Percentiles rank a stretch among this genome's conserved stretches.
These are phyloP conservation scores for Glycyrrhiza uralensis DNA, from an alignment of 306 rosid genomes.

Conservation along the genomic window DNA sequence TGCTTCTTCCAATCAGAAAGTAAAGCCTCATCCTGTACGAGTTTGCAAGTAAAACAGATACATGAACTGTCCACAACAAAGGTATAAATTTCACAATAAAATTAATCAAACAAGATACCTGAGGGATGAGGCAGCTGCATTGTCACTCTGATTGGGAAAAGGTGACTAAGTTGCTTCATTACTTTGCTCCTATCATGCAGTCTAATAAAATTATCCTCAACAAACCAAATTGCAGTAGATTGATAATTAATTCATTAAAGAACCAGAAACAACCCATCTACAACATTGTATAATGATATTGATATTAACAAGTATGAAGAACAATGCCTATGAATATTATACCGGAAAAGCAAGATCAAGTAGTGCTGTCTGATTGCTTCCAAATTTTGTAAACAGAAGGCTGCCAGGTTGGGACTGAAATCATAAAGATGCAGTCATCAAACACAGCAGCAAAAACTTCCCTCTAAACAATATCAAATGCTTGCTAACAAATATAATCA, in stretches of 20 bases:
- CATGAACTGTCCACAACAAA: constrained; percentile 9
- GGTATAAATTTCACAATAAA: neutral
- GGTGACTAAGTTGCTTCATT: constrained; percentile 68
- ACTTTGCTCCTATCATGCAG: constrained; percentile 80
- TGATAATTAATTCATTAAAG: neutral
- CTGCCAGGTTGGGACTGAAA: constrained; percentile 82
- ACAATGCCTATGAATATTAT: constrained; percentile 17
- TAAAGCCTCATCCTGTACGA: constrained; percentile 59
- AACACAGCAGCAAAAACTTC: neutral
- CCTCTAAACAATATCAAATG: neutral
- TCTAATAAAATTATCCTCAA: constrained; percentile 76
- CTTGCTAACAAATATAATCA: neutral
- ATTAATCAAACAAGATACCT: constrained; percentile 37
- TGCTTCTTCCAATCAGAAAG: constrained; percentile 83
- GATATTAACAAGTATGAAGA: neutral
- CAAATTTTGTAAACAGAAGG: constrained; percentile 82
- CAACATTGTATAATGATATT: neutral
- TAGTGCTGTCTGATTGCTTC: constrained; percentile 81
- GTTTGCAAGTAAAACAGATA: neutral
- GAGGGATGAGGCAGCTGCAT: constrained; percentile 83
- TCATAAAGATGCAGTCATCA: neutral
- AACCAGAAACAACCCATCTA: neutral
- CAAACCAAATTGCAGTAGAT: neutral
- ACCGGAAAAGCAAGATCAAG: constrained; percentile 96
- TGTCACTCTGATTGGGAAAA: constrained; percentile 82